These are phyloP conservation scores for Ogataea nonfermentans DNA, from an alignment of 805 yeast species.

Conservation along the genomic window DNA sequence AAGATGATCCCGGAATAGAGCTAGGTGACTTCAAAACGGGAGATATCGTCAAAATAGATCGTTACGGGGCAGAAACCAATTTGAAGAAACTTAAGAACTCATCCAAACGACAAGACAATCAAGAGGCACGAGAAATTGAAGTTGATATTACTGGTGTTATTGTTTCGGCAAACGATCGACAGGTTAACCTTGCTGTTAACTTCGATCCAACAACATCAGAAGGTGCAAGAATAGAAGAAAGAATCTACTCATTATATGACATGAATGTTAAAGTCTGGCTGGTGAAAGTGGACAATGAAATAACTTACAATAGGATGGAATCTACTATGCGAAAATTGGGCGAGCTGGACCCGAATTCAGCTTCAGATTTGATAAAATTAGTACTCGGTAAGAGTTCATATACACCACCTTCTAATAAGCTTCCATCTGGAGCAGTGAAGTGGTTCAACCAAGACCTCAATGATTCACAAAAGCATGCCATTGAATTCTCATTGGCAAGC, in stretches of 20 bases:
- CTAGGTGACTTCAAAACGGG: constrained; percentile 64
- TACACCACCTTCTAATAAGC: constrained; percentile 24
- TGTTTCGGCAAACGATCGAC: constrained; percentile 44
- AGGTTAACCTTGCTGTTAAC: constrained; percentile 59
- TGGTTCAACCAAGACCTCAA: constrained; percentile 52
- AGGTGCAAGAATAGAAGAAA: constrained; percentile 44
- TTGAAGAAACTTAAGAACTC: constrained; percentile 29
- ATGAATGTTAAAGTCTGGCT: constrained; percentile 59
- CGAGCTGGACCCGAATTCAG: constrained; percentile 39
- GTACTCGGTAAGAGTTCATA: constrained; percentile 46
- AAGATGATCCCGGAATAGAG: constrained; percentile 28
- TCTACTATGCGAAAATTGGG: constrained; percentile 66
- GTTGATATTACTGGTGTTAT: constrained; percentile 61
- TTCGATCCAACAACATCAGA: constrained; percentile 37
- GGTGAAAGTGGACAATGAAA: constrained; percentile 62
- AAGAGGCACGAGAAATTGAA: constrained; percentile 23
- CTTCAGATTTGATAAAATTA: constrained; percentile 42
- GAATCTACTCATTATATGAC: constrained; percentile 43
- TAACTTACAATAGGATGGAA: constrained; percentile 77
- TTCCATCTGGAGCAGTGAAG: constrained; percentile 17
- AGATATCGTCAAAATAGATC: constrained; percentile 68
- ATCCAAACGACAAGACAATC: constrained; percentile 29
- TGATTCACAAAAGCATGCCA: constrained; percentile 70
- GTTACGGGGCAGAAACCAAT: constrained; percentile 34
- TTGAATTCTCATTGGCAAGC: constrained; percentile 62